These are phyloP conservation scores for Geranium rotundifolium DNA, from an alignment of 345 rosid species.

Conservation along the genomic window DNA sequence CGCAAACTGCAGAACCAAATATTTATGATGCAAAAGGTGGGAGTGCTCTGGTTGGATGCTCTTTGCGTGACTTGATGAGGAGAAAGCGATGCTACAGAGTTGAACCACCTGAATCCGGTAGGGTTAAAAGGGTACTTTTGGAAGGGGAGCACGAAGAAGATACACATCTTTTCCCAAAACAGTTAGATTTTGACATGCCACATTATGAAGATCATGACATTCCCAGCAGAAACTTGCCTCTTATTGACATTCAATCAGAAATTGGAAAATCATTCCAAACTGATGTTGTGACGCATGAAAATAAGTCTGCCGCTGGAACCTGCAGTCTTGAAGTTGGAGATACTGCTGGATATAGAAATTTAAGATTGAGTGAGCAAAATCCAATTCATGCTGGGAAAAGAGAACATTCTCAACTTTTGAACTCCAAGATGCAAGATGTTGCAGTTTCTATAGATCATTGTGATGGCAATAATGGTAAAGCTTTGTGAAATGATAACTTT, in stretches of 20 bases:
- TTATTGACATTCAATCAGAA: background rate
- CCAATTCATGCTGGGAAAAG: background rate
- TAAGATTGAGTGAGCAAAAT: background rate
- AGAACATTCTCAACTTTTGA: background rate
- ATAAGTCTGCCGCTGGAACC: background rate
- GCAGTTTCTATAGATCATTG: constrained; percentile 16
- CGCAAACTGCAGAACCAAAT: constrained; percentile 18
- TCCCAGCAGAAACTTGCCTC: background rate
- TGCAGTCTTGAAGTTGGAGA: background rate
- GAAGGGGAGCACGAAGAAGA: constrained; percentile 16
- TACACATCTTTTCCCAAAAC: constrained; percentile 12
- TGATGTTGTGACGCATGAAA: background rate
- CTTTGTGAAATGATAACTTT: constrained; percentile 17
- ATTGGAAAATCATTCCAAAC: constrained; percentile 3
- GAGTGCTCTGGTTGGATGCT: constrained; percentile 32
- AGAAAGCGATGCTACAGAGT: constrained; percentile 43
- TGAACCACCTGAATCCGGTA: constrained; percentile 25
- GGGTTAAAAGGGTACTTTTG: constrained; percentile 21
- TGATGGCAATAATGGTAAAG: constrained; percentile 19
- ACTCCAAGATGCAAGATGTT: constrained; percentile 22
- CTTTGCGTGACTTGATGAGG: constrained; percentile 84
- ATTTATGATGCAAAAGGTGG: constrained; percentile 19
- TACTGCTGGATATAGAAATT: background rate
- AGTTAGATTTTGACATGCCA: constrained; percentile 13
- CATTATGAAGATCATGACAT: background rate